Evolutionary conservation across 73 alveolate genomes (phyloP), one percentile per base, ranked within the genome.

Genomic region (Blepharisma stoltei): DNA sequence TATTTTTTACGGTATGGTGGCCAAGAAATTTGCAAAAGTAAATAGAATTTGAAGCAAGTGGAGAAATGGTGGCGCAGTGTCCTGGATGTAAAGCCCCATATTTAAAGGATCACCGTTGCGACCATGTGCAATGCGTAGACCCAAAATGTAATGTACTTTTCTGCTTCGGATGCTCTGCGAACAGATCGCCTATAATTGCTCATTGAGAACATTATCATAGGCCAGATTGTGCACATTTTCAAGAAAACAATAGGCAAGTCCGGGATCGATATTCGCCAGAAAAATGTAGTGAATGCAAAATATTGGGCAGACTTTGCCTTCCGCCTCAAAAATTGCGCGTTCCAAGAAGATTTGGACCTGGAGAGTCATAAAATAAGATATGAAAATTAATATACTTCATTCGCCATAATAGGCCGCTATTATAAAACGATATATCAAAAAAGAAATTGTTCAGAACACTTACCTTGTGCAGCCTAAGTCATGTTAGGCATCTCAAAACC

Each of bases 201-300:
- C 86, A 79, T 79, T 86, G 86, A 45, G 69, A 79, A 32, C 83
- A 79, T n/a, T 79, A 79, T 71, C 86, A 79, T 27, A 65, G 86
- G 44, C 60, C 20, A n/a, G 82, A 67, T 9, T 79, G 86, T 25
- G 18, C 46, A 18, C 41, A 9, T 55, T 55, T n/a, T n/a, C n/a
- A 3, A 32, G 41, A 32, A 32, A 32, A 0, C 41, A 32, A n/a
- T n/a, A n/a, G n/a, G 41, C 0, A 32, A 32, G 41, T 32, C 41
- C 3, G 0, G 41, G 65, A 50, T 50, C 6, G 4, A 1, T 50
- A 18, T 18, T 50, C 4, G 2, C n/a, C 65, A 14, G 65, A 14
- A 1, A 14, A 3, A 4, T 50, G 65, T 4, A 14, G 27, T 4
- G 65, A 50, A 50, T 50, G 65, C 4, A 4, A 0, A 1, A 50